phyloP scores from a whole-genome alignment of 2,329 filamentous ascomycete genomes.

The Arthrobotrys entomopaga region DNA sequence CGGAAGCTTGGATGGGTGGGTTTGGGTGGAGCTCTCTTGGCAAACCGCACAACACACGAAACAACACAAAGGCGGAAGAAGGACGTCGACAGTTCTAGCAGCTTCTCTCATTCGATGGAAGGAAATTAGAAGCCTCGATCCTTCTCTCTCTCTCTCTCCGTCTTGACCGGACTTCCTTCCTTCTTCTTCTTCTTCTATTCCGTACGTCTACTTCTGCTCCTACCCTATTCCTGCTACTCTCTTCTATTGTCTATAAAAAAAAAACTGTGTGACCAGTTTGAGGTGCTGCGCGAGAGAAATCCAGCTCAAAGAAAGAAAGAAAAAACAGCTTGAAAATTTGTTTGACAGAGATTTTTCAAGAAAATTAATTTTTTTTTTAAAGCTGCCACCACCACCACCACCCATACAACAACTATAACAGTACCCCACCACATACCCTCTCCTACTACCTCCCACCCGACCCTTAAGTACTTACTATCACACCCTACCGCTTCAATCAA shows the following conservation, averaged over 20 bases:
- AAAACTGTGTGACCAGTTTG: background rate
- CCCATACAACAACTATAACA: too few relatives aligned
- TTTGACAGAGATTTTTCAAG: constrained; percentile 3
- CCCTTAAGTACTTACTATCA: too few relatives aligned
- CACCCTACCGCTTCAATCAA: constrained; percentile 12
- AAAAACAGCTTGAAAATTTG: constrained; percentile 14
- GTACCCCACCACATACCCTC: constrained; percentile 14
- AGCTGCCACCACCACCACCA: background rate
- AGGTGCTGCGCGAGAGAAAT: background rate
- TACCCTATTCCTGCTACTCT: constrained; percentile 6
- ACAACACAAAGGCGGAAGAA: background rate
- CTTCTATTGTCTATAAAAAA: background rate
- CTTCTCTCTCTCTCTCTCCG: background rate
- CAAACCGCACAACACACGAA: constrained; percentile 33
- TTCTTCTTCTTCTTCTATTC: constrained; percentile 3
- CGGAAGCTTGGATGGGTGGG: too few relatives aligned
- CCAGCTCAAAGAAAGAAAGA: constrained; percentile 18
- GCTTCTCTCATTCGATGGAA: constrained; percentile 19
- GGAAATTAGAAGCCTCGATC: too few relatives aligned
- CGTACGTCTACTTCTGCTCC: constrained; percentile 2
- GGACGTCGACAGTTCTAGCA: constrained; percentile 22
- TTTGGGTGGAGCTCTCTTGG: background rate
- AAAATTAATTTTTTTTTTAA: background rate
- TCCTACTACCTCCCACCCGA: background rate
- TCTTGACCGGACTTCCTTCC: background rate